Base-by-base conservation (phyloP, 2,329 filamentous ascomycete species). In the Fusarium camptoceras region DNA sequence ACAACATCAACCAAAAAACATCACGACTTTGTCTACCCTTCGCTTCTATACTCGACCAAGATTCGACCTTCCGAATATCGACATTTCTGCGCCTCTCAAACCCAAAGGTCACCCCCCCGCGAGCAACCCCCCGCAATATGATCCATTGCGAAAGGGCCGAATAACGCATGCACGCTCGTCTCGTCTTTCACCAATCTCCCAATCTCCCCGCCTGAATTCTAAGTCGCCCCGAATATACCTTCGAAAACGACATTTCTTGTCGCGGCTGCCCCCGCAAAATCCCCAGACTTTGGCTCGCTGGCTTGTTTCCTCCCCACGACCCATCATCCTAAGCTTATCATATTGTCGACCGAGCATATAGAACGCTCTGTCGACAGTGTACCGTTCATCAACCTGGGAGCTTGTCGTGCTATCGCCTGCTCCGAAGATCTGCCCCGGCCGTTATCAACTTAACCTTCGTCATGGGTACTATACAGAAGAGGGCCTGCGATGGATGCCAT, bases 401-500 rank as follows among this genome's bases (percentile, higher is more conserved):
- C 49, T 49, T 27, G 53, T 43, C 54, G 43, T 59, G 41, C 46
- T 53, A 42, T 59, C 53, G 57, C 42, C 15, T 39, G 37, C 43
- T 18, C 58, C 63, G 59, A 73, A 61, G 30, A 55, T 44, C 28
- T 55, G 59, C 34, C 50, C n/a, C 46, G 53, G 28, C 51, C 37
- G 53, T 61, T 47, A 27, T 28, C 55, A 55, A 63, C 61, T 30
- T 61, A 51, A 66, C 59, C 39, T 59, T 59, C 71, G 49, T 55
- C 73, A 77, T 74, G 85, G 80, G 83, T 44, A 83, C 85, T 70
- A 84, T 85, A 68, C 84, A 87, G 51, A 87, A 87, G 76, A 81
- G 89, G 76, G 90, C 90, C 63, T 92, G 90, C 81, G 90, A 92
- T 78, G 90, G 89, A 75, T 92, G 90, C 78, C 90, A 92, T 83